Evolutionary conservation across 2,329 filamentous ascomycete genomes (phyloP), one percentile per base, ranked within the genome.

Genomic region (Neophaeococcomyces aloes): DNA sequence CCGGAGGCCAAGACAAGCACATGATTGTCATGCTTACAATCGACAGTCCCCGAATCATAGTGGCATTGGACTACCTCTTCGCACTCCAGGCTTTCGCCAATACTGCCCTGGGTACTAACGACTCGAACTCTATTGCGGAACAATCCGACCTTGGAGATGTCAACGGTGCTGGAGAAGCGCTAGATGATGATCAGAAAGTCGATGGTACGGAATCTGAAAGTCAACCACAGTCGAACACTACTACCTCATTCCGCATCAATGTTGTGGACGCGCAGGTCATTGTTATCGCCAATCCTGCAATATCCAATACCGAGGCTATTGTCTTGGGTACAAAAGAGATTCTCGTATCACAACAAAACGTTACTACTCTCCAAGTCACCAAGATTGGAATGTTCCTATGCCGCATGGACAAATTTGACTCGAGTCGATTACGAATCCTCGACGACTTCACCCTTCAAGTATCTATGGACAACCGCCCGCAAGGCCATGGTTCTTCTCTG

Each of bases 321-420:
- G 93, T 98, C 0, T 71, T 98, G 18, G 86, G 87, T 38, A 94
- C 88, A 2, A 94, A 95, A 60, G 88, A 98, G 61, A 79, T 96
- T 10, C 72, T 96, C 2, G 73, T 96, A 8, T 94, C 89, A 2
- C 84, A 94, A 56, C 93, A 98, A 61, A 86, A 96, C 66, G 86
- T 89, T 7, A 75, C 93, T 54, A 95, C 91, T 1, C 75, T 99
- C 58, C 89, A 98, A 59, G 79, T 98, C 2, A 88, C 86, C 6
- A 81, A 96, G 58, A 77, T 96, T 42, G 91, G 91, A 54, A 98
- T 99, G 91, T 99, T 95, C 61, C 65, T 98, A 25, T 98, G 93
- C 59, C 83, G 91, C 10, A 98, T 99, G 91, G 93, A 99, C 62
- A 85, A 81, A 50, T 96, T 96, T 54, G 89, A 98, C 54, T 87